phyloP scores from a whole-genome alignment of 2,329 filamentous ascomycete species.

The Aspergillus udagawae region DNA sequence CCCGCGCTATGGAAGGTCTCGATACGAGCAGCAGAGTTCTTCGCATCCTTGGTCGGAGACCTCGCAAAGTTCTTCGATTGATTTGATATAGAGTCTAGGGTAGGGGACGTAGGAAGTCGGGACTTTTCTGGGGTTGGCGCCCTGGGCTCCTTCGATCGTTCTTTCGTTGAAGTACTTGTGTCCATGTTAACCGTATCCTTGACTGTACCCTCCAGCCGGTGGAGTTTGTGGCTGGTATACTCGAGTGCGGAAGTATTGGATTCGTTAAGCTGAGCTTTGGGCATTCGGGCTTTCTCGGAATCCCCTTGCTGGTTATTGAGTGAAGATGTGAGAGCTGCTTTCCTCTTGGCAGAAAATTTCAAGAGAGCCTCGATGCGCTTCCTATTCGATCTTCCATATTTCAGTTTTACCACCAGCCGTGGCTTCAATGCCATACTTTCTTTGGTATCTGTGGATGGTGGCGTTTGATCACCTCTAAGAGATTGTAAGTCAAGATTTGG shows the following conservation, averaged over 20 bases:
- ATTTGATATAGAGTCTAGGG: slow-evolving; percentile 32
- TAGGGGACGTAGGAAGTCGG: slow-evolving; percentile 30
- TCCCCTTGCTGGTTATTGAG: slow-evolving; percentile 20
- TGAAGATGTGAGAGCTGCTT: slow-evolving; percentile 21
- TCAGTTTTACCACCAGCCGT: slow-evolving; percentile 47
- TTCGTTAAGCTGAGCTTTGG: slow-evolving; percentile 15
- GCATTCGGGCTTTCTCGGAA: slow-evolving; percentile 15
- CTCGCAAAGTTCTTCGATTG: slow-evolving; percentile 25
- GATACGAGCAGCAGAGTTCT: slow-evolving; percentile 33
- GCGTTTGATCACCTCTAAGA: slow-evolving; percentile 3
- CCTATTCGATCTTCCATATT: slow-evolving; percentile 48
- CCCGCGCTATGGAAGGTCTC: slow-evolving; percentile 39
- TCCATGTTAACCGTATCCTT: slow-evolving; percentile 22
- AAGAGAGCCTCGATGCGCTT: slow-evolving; percentile 46
- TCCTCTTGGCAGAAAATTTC: slow-evolving; percentile 40
- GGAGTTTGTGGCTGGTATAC: slow-evolving; percentile 13
- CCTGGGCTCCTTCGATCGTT: slow-evolving; percentile 34
- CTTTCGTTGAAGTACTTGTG: slow-evolving; percentile 23
- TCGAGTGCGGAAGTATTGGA: slow-evolving; percentile 11
- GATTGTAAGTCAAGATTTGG: slow-evolving; percentile 3
- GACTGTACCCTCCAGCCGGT: slow-evolving; percentile 13
- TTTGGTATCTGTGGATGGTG: slow-evolving; percentile 6
- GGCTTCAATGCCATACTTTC: slow-evolving; percentile 13
- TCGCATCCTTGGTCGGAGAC: slow-evolving; percentile 44
- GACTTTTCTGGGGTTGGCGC: slow-evolving; percentile 30